These are phyloP conservation scores for Histomonas meleagridis DNA, from an alignment of 208 protist species.

Conservation along the genomic window DNA sequence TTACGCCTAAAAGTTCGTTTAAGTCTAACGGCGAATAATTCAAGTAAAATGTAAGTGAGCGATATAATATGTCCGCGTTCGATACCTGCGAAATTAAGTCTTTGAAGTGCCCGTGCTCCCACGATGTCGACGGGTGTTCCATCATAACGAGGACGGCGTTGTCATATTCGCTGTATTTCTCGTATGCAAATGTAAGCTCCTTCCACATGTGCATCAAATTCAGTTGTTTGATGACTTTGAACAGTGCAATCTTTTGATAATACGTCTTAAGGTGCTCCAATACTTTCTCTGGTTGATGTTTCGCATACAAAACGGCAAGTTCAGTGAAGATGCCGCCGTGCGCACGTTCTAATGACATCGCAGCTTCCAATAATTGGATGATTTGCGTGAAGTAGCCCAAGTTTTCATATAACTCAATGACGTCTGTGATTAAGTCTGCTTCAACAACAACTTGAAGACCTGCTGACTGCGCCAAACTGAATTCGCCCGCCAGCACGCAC, in stretches of 20 bases:
- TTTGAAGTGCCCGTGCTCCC: slow-evolving; percentile 90
- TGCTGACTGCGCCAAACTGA: slow-evolving; percentile 87
- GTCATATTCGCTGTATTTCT: slow-evolving; percentile 93
- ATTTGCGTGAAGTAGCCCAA: slow-evolving; percentile 78
- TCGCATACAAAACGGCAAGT: slow-evolving; percentile 92
- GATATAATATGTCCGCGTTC: slow-evolving; percentile 87
- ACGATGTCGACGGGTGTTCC: slow-evolving; percentile 80
- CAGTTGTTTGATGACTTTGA: slow-evolving; percentile 80
- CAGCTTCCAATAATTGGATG: slow-evolving; percentile 65
- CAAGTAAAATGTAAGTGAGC: slow-evolving; percentile 87
- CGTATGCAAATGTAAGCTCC: slow-evolving; percentile 78
- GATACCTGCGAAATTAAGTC: slow-evolving; percentile 78
- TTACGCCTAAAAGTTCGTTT: slow-evolving; percentile 78
- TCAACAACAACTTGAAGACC: slow-evolving; percentile 90
- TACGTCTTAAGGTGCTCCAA: slow-evolving; percentile 95
- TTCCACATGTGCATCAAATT: slow-evolving; percentile 82
- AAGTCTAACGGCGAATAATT: slow-evolving; percentile 65
- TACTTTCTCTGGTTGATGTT: slow-evolving; percentile 87
- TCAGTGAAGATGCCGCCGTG: slow-evolving; percentile 98
- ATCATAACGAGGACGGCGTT: slow-evolving; percentile 91
- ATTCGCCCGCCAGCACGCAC: slow-evolving; percentile 89
- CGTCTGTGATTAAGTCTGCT: slow-evolving; percentile 80
- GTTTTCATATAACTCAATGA: slow-evolving; percentile 71
- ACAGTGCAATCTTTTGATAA: slow-evolving; percentile 82
- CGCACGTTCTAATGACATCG: slow-evolving; percentile 73